Conservation (phyloP, 345 rosid species). For the Brassica carinata region DNA sequence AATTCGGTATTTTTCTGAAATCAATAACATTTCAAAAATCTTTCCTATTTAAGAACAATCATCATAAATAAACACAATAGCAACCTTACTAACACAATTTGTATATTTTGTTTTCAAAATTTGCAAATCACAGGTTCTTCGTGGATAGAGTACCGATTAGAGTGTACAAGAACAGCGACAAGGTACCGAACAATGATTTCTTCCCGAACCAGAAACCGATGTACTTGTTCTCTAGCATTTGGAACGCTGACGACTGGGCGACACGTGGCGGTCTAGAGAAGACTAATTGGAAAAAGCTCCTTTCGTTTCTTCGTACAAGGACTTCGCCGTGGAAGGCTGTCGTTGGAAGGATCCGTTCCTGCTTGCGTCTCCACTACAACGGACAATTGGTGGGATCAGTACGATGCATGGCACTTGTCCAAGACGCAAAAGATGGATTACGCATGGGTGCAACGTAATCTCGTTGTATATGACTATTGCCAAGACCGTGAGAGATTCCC, state of each 20-base stretch:
- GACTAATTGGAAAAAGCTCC: slow-evolving; percentile 89
- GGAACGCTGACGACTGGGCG: slow-evolving; percentile 99
- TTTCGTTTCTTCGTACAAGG: slow-evolving; percentile 86
- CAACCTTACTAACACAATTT: too few species aligned
- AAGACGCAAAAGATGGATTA: slow-evolving; percentile 75
- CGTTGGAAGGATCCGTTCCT: slow-evolving; percentile 93
- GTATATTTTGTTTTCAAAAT: too few species aligned
- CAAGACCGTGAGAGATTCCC: slow-evolving; percentile 62
- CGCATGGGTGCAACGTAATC: slow-evolving; percentile 94
- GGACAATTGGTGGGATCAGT: slow-evolving; percentile 92
- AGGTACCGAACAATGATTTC: slow-evolving; percentile 63
- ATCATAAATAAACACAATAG: too few species aligned
- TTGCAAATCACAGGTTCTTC: slow-evolving; percentile 56
- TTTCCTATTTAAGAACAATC: too few species aligned
- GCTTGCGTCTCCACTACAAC: slow-evolving; percentile 86
- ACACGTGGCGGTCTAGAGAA: slow-evolving; percentile 95
- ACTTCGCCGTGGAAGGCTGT: slow-evolving; percentile 82
- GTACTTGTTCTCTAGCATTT: slow-evolving; percentile 93
- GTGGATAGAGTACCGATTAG: slow-evolving; percentile 79
- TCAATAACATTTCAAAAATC: too few species aligned
- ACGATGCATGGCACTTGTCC: slow-evolving; percentile 81
- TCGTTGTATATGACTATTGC: slow-evolving; percentile 89
- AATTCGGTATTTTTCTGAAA: too few species aligned
- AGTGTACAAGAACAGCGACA: slow-evolving; percentile 80
- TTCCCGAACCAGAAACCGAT: slow-evolving; percentile 95